Base-by-base conservation (phyloP, 75 land plant genomes). In the Picea glauca region DNA sequence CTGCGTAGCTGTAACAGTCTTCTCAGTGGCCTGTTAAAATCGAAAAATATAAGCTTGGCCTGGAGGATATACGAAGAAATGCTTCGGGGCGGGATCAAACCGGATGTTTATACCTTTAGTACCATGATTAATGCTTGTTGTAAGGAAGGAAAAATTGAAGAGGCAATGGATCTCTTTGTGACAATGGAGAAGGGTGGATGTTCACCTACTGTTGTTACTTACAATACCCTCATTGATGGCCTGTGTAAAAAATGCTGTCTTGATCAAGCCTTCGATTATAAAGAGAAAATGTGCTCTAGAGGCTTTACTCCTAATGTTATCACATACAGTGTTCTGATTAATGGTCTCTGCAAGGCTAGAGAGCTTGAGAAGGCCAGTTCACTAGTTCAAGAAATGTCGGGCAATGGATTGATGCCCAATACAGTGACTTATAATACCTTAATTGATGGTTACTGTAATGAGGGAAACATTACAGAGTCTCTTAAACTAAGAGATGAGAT, bases 191-290 rank as follows among this genome's bases (percentile, higher is more conserved):
- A 23, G 33, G 78, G 63, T 15, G 89, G 87, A 1, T 63, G 82
- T 32, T 7, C 58, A 26, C 93, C 91, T 12, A 87, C 85, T 74
- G 62, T 79, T 20, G 77, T 87, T 38, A 81, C 87, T 18, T 93
- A 89, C 43, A 84, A 85, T 11, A 78, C 81, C 60, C 65, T 93
- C 20, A 81, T 93, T 40, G 84, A 86, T 78, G 87, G 83, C 58
- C 62, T 86, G 73, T 58, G 82, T 81, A 81, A 46, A 58, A 78
- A 32, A 40, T 62, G 74, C 74, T 79, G 62, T 58, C 58, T 72
- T 3, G 58, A 80, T 31, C 23, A 43, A 32, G 88, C 90, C 15
- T 78, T 82, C 40, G 76, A 58, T 40, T 58, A 80, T 31, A 79
- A 86, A 13, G 82, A 86, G 60, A 58, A 58, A 13, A 88, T 91